A percentile compares a stretch with the other conserved stretches of the same genome.
Evolutionary conservation across 768 basidiomycete genomes (phyloP).

Genomic region (Serpula lacrymans): DNA sequence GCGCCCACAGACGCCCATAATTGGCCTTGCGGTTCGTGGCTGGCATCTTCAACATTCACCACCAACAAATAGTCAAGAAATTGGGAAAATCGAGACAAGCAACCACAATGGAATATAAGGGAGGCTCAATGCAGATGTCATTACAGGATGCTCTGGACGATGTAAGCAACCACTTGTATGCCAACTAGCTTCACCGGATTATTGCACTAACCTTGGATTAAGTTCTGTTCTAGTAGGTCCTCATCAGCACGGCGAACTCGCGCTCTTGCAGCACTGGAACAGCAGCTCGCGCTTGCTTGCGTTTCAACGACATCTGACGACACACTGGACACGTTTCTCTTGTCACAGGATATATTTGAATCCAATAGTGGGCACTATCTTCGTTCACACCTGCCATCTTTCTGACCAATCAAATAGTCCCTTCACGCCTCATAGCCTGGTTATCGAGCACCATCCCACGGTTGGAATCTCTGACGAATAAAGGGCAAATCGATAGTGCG

Average conservation of each 20-base stretch:
- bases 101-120: neutral
- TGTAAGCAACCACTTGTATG: constrained; percentile 36
- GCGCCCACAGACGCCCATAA: constrained; percentile 5
- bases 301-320: constrained; percentile 39
- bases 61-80: neutral
- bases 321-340: constrained; percentile 52
- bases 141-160: constrained; percentile 67
- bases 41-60: neutral
- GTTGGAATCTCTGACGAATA: constrained; percentile 48
- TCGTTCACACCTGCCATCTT: constrained; percentile 3
- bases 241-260: constrained; percentile 47
- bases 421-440: constrained; percentile 64
- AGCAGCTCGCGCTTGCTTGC: constrained; percentile 49
- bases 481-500: constrained; percentile 42
- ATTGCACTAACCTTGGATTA: too few relatives aligned
- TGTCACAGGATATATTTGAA: constrained; percentile 76
- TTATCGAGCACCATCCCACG: constrained; percentile 46
- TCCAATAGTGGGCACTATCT: constrained; percentile 61
- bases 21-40: too few relatives aligned
- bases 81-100: neutral
- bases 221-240: constrained; percentile 66
- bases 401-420: constrained; percentile 44
- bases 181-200: constrained; percentile 8
- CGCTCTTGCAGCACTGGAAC: constrained; percentile 56
- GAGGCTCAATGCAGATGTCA: constrained; percentile 36